phyloP scores from a whole-genome alignment of 768 basidiomycete genomes.

The Termitomyces sp. region DNA sequence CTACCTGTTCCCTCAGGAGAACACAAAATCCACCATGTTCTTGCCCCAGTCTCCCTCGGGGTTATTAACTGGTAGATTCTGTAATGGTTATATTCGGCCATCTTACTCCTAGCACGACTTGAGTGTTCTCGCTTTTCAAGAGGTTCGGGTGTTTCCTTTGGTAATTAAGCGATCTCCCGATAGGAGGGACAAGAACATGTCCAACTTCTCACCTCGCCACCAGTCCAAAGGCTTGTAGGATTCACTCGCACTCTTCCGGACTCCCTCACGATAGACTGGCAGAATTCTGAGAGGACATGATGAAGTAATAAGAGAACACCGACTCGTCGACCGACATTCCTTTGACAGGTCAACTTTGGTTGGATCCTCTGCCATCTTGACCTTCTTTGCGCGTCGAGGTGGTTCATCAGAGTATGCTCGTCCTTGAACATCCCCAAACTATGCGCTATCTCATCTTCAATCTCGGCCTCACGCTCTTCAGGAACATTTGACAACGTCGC shows the following conservation, averaged over 20 bases:
- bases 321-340: constrained; percentile 33
- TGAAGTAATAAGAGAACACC: constrained; percentile 4
- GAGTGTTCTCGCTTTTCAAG: constrained; percentile 35
- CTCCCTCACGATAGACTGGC: constrained; percentile 42
- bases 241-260: constrained; percentile 69
- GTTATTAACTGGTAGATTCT: constrained; percentile 31
- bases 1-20: constrained; percentile 61
- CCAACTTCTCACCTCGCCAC: constrained; percentile 87
- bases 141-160: constrained; percentile 34
- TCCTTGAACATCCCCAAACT: constrained; percentile 33
- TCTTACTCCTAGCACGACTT: constrained; percentile 49
- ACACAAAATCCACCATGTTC: constrained; percentile 60
- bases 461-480: constrained; percentile 40
- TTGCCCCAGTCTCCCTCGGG: constrained; percentile 88
- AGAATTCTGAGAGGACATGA: background rate
- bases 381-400: constrained; percentile 34
- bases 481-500: constrained; percentile 28
- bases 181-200: constrained; percentile 50
- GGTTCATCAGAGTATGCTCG: constrained; percentile 27
- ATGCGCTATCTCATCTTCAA: constrained; percentile 42
- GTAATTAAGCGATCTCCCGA: constrained; percentile 54
- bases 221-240: constrained; percentile 77
- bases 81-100: constrained; percentile 35
- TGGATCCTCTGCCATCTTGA: constrained; percentile 23
- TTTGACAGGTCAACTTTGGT: constrained; percentile 19